Evolutionary conservation across 352 stramenopile genomes (phyloP), one percentile per base, ranked within the genome.

Genomic region (Globisporangium echinulatum): DNA sequence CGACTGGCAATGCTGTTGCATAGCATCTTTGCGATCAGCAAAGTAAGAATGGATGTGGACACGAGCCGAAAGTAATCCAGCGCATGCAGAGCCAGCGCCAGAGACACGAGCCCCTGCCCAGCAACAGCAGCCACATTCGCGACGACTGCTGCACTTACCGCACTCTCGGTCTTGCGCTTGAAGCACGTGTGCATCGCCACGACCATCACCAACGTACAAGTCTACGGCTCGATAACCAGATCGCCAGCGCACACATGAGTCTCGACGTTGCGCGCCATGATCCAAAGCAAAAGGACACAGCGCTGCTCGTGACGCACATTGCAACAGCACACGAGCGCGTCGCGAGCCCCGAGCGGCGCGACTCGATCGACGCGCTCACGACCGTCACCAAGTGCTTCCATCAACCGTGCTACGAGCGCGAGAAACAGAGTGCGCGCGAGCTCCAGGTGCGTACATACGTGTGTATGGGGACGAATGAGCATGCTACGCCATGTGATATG

Each of bases 341-440:
- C 1, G 38, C 58, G 36, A 64, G 58, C 8, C 51, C 51, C 9
- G 58, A 64, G 15, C 58, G 58, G 4, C 58, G 58, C n/a, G 52
- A 8, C 6, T 59, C 58, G 6, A 49, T 36, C 2, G 37, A 59
- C 3, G 33, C 37, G 10, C 14, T 42, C 9, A 0, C 15, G 36
- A 67, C 37, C 15, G 14, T 42, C 9, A 0, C 15, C 33, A 67
- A 69, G 56, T 64, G 63, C 48, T 67, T 49, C 17, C 62, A 61
- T 2, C 59, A 72, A 44, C 54, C 54, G 1, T 76, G 71, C 47
- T 72, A 72, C 40, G 49, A 73, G 42, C 69, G 58, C 8, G 66
- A 74, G 53, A 62, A 70, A 19, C 66, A 68, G 15, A 64, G 58
- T 7, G 36, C 50, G 4, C 51, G 62, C 17, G 67, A 85, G 50